phyloP scores from a whole-genome alignment of 257 asterid species.

The Solanum etuberosum region DNA sequence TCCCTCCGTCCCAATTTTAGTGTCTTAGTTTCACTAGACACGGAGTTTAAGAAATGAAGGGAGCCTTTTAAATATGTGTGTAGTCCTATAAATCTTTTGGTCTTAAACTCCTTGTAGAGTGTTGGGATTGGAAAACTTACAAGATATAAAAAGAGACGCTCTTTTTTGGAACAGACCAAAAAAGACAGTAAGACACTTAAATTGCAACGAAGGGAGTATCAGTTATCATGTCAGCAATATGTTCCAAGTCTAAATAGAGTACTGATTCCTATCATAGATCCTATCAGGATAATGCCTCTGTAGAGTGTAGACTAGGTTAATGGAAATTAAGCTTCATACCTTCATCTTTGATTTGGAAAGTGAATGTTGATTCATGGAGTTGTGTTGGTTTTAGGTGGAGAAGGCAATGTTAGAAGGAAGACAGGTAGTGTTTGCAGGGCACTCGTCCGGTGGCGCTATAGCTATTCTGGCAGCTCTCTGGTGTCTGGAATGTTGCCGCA shows the following conservation, averaged over 20 bases:
- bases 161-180: background rate
- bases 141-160: background rate
- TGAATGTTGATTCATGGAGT: background rate
- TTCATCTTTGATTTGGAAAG: background rate
- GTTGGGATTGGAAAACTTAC: background rate
- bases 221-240: background rate
- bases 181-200: background rate
- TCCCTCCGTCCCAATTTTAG: background rate
- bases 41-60: too few relatives aligned
- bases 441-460: conserved; percentile 68
- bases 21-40: background rate
- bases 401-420: conserved; percentile 48
- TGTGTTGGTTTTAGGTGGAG: conserved; percentile 43
- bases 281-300: background rate
- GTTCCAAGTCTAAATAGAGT: background rate
- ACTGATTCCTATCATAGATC: background rate
- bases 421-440: conserved; percentile 71
- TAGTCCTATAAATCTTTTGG: background rate
- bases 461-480: conserved; percentile 69
- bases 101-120: background rate
- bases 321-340: background rate
- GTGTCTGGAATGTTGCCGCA: conserved; percentile 56
- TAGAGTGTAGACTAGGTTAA: background rate
- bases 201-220: background rate
- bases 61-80: background rate